phyloP scores from a whole-genome alignment of 495 filamentous ascomycete genomes.

The Extremus antarcticus region DNA sequence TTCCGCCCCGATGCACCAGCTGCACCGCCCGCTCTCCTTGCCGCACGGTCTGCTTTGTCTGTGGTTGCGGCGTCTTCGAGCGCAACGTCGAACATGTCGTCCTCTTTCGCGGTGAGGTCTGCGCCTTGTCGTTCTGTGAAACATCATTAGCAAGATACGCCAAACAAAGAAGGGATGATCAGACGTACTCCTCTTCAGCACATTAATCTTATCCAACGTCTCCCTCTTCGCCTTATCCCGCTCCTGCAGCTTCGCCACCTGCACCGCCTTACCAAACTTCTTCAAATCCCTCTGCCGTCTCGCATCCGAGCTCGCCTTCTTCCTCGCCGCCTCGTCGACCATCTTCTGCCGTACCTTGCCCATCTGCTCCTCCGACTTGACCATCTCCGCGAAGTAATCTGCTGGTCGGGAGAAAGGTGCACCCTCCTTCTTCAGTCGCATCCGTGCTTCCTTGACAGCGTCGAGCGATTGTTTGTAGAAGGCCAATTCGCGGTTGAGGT shows the following conservation, averaged over 20 bases:
- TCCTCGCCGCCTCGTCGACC: constrained; percentile 77
- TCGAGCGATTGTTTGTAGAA: constrained; percentile 88
- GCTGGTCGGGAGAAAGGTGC: constrained; percentile 74
- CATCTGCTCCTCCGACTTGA: constrained; percentile 98
- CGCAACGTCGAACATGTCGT: constrained; percentile 87
- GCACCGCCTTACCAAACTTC: constrained; percentile 98
- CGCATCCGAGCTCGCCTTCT: constrained; percentile 87
- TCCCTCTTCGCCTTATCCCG: constrained; percentile 80
- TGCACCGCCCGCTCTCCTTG: constrained; percentile 30
- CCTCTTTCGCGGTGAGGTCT: constrained; percentile 54
- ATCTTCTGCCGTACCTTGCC: constrained; percentile 87
- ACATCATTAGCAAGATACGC: constrained; percentile 10
- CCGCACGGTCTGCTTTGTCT: constrained; percentile 36
- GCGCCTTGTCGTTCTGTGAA: constrained; percentile 70
- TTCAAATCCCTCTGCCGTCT: constrained; percentile 87
- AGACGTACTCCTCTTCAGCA: constrained; percentile 77
- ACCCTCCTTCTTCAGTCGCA: constrained; percentile 66
- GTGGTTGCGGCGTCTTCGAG: constrained; percentile 61
- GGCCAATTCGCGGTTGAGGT: constrained; percentile 78
- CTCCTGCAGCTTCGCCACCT: constrained; percentile 92
- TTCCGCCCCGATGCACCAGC: constrained; percentile 37
- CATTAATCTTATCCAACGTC: constrained; percentile 84
- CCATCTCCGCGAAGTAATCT: constrained; percentile 98
- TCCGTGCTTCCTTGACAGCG: constrained; percentile 60
- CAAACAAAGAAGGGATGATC: constrained; percentile 4